A percentile compares a stretch with the other conserved stretches of the same genome.
Evolutionary conservation across 257 asterid genomes (phyloP).

Genomic region (Hygrophila difformis): DNA sequence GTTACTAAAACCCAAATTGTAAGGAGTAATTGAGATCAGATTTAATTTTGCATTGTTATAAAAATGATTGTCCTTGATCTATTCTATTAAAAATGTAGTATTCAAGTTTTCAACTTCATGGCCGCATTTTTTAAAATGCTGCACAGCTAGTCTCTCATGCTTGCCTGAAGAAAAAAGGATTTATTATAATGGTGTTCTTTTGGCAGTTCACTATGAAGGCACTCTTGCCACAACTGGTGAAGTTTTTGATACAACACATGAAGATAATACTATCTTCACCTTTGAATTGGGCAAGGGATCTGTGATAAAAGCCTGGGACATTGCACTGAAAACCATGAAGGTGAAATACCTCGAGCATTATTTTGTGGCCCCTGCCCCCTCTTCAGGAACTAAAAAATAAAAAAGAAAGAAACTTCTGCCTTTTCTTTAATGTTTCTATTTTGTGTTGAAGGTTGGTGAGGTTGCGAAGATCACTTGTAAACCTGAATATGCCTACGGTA

Average conservation of each 20-base stretch:
- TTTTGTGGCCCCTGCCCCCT: background rate
- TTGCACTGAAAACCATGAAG: slow-evolving; percentile 93
- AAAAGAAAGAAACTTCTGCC: too few relatives aligned
- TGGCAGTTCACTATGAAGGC: slow-evolving; percentile 92
- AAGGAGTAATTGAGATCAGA: too few relatives aligned
- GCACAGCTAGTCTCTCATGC: too few relatives aligned
- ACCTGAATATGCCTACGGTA: slow-evolving; percentile 95
- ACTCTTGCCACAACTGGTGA: slow-evolving; percentile 83
- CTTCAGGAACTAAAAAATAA: too few relatives aligned
- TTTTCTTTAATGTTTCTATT: slow-evolving; percentile 11
- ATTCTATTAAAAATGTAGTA: too few relatives aligned
- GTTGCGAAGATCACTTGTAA: slow-evolving; percentile 83
- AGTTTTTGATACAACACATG: slow-evolving; percentile 87
- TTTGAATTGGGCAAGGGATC: slow-evolving; percentile 83
- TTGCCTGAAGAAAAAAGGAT: slow-evolving; percentile 1
- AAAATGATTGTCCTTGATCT: too few relatives aligned
- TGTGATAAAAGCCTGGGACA: slow-evolving; percentile 92
- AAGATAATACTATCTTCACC: slow-evolving; percentile 82
- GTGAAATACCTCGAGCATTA: slow-evolving; percentile 18
- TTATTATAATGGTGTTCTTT: slow-evolving; percentile 12
- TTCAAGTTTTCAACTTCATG: too few relatives aligned
- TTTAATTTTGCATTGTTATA: too few relatives aligned
- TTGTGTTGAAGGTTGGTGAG: slow-evolving; percentile 71
- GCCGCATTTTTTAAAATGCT: too few relatives aligned
- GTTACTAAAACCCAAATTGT: too few relatives aligned